These are phyloP conservation scores for Annona squamosa DNA, from an alignment of 164 flowering plant genomes.

Conservation along the genomic window DNA sequence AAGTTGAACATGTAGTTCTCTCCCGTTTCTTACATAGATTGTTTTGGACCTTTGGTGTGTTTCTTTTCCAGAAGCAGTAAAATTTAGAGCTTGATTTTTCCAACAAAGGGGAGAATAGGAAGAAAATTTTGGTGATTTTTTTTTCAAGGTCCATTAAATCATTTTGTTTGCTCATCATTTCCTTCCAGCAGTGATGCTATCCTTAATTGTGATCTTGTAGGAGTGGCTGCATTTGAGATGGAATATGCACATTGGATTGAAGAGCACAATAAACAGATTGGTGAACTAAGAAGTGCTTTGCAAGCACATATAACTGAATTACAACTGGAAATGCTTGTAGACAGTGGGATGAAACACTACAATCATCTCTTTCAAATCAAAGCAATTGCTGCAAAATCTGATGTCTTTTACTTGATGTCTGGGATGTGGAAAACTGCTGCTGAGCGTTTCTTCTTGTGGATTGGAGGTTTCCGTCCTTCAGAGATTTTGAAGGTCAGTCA, in stretches of 20 bases:
- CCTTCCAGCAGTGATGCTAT: slow-evolving; percentile 1
- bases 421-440: slow-evolving; percentile 91
- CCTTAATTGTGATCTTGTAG: slow-evolving; percentile 30
- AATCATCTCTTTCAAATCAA: slow-evolving; percentile 73
- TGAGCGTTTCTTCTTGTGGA: slow-evolving; percentile 88
- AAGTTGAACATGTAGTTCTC: no score
- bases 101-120: no score
- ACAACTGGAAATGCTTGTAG: slow-evolving; percentile 48
- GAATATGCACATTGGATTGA: slow-evolving; percentile 85
- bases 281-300: slow-evolving; percentile 59
- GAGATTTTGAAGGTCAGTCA: slow-evolving; percentile 73
- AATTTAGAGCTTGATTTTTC: no score
- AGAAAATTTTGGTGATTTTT: no score
- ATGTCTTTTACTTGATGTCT: slow-evolving; percentile 79
- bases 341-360: slow-evolving; percentile 62
- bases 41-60: no score
- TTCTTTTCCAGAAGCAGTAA: no score
- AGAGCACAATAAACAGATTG: slow-evolving; percentile 51
- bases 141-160: not conserved
- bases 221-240: slow-evolving; percentile 67
- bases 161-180: not conserved
- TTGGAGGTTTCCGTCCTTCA: slow-evolving; percentile 96
- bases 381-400: slow-evolving; percentile 66
- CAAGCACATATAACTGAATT: slow-evolving; percentile 40
- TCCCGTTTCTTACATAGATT: no score